These are phyloP conservation scores for Talaromyces sp. DNA, from an alignment of 2,329 filamentous ascomycete genomes.

Conservation along the genomic window DNA sequence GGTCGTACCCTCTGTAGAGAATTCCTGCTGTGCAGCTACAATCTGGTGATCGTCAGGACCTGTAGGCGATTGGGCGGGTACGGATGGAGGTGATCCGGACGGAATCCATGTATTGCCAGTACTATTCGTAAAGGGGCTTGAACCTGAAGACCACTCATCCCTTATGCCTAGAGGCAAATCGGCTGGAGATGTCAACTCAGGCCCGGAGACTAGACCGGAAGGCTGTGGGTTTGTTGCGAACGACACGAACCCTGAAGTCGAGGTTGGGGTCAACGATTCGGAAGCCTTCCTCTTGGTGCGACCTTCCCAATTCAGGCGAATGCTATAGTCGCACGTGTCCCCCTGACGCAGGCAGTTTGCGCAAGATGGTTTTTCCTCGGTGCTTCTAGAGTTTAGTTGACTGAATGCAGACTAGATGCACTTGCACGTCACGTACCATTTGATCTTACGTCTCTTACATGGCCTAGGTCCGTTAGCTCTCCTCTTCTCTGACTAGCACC, in stretches of 20 bases:
- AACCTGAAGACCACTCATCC: slow-evolving; percentile 13
- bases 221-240: slow-evolving; percentile 2
- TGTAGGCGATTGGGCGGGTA: slow-evolving; percentile 10
- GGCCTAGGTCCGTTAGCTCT: slow-evolving; percentile 53
- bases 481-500: background rate
- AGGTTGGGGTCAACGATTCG: slow-evolving; percentile 35
- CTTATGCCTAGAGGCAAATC: background rate
- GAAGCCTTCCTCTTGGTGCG: slow-evolving; percentile 59
- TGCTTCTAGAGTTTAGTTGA: slow-evolving; percentile 42
- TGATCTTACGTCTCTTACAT: slow-evolving; percentile 75
- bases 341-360: slow-evolving; percentile 70
- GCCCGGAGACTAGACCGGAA: background rate
- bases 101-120: slow-evolving; percentile 1
- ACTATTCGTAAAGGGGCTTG: slow-evolving; percentile 15
- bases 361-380: slow-evolving; percentile 72
- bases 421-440: slow-evolving; percentile 56
- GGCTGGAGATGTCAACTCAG: slow-evolving; percentile 3
- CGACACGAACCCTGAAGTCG: slow-evolving; percentile 24
- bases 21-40: background rate
- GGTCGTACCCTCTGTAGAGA: background rate
- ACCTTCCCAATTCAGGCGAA: slow-evolving; percentile 78
- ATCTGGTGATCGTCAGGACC: slow-evolving; percentile 3
- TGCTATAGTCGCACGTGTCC: slow-evolving; percentile 76
- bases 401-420: background rate
- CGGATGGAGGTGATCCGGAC: slow-evolving; percentile 14